These are phyloP conservation scores for Euptelea pleiosperma DNA, from an alignment of 164 flowering plant genomes.

Conservation along the genomic window DNA sequence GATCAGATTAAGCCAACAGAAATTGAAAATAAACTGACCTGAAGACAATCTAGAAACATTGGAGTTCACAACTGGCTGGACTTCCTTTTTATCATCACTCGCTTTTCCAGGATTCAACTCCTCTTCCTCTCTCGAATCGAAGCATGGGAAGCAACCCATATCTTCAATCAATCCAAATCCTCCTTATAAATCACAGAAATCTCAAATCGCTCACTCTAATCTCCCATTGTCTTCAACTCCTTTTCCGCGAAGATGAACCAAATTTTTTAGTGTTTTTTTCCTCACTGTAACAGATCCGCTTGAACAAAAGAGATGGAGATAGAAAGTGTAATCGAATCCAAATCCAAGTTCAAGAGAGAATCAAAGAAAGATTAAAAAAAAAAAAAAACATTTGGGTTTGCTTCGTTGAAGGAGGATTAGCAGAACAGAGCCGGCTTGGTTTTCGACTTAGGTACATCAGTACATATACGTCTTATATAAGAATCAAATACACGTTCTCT, in stretches of 20 bases:
- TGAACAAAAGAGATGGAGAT: neutral
- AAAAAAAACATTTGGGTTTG: conserved; percentile 2
- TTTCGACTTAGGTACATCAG: conserved; percentile 2
- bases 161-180: conserved; percentile 14
- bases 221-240: conserved; percentile 4
- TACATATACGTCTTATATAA: conserved; percentile 3
- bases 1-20: conserved; percentile 15
- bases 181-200: conserved; percentile 6
- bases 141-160: conserved; percentile 42
- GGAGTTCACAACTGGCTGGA: conserved; percentile 14
- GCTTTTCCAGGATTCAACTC: conserved; percentile 20
- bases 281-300: neutral
- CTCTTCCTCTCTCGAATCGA: conserved; percentile 36
- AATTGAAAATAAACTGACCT: conserved; percentile 21
- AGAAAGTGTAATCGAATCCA: neutral
- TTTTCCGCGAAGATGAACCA: neutral
- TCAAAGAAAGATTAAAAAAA: neutral
- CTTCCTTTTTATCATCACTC: conserved; percentile 21
- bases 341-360: neutral
- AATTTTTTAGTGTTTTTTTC: neutral
- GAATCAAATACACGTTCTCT: conserved; percentile 11
- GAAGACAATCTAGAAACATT: conserved; percentile 31
- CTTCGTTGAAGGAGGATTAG: neutral
- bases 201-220: conserved; percentile 7
- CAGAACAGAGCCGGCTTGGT: conserved; percentile 18